Conservation (phyloP, 2,329 filamentous ascomycete species). For the Fusarium vanettenii region DNA sequence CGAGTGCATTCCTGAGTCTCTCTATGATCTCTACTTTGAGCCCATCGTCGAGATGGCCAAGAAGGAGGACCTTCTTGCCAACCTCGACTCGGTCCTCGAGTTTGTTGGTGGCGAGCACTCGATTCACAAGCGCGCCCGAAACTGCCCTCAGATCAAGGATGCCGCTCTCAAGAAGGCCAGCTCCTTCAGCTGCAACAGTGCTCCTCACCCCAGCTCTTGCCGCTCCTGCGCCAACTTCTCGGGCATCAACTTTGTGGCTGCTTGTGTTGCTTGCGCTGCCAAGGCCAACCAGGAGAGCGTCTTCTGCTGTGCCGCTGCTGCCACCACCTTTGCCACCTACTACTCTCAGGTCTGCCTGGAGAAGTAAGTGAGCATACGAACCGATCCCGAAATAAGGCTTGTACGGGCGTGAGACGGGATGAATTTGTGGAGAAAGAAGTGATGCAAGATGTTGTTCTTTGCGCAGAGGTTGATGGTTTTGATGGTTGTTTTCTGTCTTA, state of each 20-base stretch:
- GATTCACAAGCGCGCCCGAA: conserved; percentile 8
- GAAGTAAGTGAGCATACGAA: neutral
- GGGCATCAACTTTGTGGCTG: conserved; percentile 17
- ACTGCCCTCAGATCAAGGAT: conserved; percentile 17
- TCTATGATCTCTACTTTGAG: conserved; percentile 27
- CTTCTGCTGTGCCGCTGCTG: conserved; percentile 27
- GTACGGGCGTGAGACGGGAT: neutral
- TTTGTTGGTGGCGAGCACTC: neutral
- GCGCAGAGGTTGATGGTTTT: neutral
- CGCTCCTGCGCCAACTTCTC: conserved; percentile 24
- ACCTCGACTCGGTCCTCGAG: neutral
- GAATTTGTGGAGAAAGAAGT: neutral
- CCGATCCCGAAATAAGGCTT: neutral
- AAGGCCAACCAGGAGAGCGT: conserved; percentile 24
- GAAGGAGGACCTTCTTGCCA: conserved; percentile 19
- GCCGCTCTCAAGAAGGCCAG: neutral
- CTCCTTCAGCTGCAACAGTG: conserved; percentile 20
- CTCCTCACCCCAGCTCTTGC: conserved; percentile 10
- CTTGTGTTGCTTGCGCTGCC: conserved; percentile 22
- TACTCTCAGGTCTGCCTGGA: conserved; percentile 26
- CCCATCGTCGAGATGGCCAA: conserved; percentile 25
- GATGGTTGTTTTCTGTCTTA: too few relatives aligned
- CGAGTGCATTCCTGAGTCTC: conserved; percentile 21
- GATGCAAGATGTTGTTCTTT: neutral
- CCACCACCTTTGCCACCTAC: conserved; percentile 20